Base-by-base conservation (phyloP, 805 yeast species). In the Priceomyces haplophilus region DNA sequence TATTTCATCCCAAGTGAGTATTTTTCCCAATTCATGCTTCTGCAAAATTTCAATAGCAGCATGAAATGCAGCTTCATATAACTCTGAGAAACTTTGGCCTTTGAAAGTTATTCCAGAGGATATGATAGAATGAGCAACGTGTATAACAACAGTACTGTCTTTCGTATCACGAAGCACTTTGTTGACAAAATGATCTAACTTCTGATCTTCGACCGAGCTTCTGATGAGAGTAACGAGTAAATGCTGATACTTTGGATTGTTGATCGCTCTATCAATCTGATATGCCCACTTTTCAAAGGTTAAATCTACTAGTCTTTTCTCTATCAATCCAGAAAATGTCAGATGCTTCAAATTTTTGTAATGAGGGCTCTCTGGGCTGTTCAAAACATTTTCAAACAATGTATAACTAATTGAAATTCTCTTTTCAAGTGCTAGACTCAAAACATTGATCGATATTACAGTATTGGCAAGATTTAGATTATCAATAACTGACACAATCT, bases 71-170 rank as follows among this genome's bases (percentile, higher is more conserved):
- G 31, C 31, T 5, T 5, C 31, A 10, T 12, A 27, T 27, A 27
- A n/a, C 10, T 27, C 31, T 11, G 15, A n/a, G 8, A 27, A 27
- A 11, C 15, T 15, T 11, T 27, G 15, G n/a, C 31, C n/a, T 12
- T 12, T 27, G 15, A 12, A 10, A 11, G n/a, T 6, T 10, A 10
- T n/a, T 10, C n/a, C 11, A 12, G 31, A 47, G 38, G 16, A 50
- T 37, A 51, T 27, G 30, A 55, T 49, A 1, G 58, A 48, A 37
- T 44, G 53, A 2, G 53, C 61, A 34, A 61, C 48, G 31, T 45
- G 46, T 21, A 51, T 52, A 13, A 50, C 38, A 17, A 59, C 48
- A 3, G 39, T 15, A 11, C 51, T 51, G 43, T 56, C 57, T 13
- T 11, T 38, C 12, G 27, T 35, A 13, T 20, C 7, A 5, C 29